Evolutionary conservation across 345 rosid genomes (phyloP), one percentile per base, ranked within the genome.

Genomic region (Salix koriyanagi): DNA sequence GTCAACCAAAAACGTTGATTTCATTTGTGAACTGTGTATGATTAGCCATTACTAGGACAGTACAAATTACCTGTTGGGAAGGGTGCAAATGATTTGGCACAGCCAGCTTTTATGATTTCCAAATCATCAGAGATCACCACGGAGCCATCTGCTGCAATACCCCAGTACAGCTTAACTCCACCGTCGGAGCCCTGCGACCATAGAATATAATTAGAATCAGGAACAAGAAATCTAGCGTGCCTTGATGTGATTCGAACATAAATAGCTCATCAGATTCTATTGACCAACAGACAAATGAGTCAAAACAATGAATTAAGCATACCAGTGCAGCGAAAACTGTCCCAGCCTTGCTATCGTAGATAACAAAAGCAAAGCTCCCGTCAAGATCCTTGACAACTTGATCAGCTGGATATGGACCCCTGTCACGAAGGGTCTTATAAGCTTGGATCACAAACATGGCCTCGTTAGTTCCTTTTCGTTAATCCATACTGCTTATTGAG

Each of bases 331-430:
- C 86, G 56, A 92, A 90, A 30, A 90, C 90, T 42, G 79, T 85
- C 4, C 78, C 74, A 3, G 85, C 80, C 67, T 71, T 78, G 34
- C 85, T 84, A 76, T 92, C 92, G 21, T 87, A 90, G 79, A 89
- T 85, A 64, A 88, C 76, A 72, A 90, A 92, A 12, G 91, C 88
- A 78, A 88, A 89, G 72, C 87, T 89, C 21, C 97, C 97, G 10
- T 85, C 83, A 70, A 92, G 90, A 84, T 88, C 94, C 80, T 88
- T 87, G 10, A 92, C 83, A 72, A 92, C 97, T 76, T 92, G 90
- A 85, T 92, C 94, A 7, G 90, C 86, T 19, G 94, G 97, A n/a
- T 92, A 90, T 7, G 97, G 94, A 6, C 92, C 97, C 23, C 97
- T 83, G 79, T 92, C 97, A 67, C 93, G 83, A 6, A 90, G 74